These are phyloP conservation scores for Coemansia biformis DNA, from an alignment of 192 early-diverging fungal genomes.

Conservation along the genomic window DNA sequence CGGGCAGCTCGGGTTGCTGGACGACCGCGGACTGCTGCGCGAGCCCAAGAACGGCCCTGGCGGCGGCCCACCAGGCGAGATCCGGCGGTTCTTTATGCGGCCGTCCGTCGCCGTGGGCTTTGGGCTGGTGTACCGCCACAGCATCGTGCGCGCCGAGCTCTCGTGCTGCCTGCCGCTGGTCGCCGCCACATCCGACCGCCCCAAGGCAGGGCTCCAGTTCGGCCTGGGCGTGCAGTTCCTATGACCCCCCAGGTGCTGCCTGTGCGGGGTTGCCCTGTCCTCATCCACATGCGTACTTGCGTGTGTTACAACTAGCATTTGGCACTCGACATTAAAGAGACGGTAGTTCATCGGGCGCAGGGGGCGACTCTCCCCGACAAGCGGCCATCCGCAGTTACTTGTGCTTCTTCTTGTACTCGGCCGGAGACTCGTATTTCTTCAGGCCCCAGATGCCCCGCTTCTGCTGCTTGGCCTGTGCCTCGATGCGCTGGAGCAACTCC, in stretches of 20 bases:
- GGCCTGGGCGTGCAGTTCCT: conserved; percentile 80
- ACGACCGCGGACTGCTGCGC: conserved; percentile 17
- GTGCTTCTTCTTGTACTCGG: conserved; percentile 32
- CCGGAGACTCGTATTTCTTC: conserved; percentile 29
- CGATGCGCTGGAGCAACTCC: conserved; percentile 18
- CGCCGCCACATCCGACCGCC: conserved; percentile 56
- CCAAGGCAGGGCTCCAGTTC: conserved; percentile 77
- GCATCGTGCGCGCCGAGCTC: conserved; percentile 79
- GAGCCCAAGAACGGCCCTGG: conserved; percentile 6
- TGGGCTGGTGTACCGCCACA: conserved; percentile 82
- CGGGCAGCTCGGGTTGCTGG: conserved; percentile 62
- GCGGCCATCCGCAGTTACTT: too few species aligned
- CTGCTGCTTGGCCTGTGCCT: conserved; percentile 25
- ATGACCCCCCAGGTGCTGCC: too few species aligned
- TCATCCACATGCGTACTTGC: too few species aligned
- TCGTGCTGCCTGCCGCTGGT: conserved; percentile 83
- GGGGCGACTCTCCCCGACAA: too few species aligned
- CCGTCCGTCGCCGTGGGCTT: conserved; percentile 74
- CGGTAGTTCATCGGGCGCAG: too few species aligned
- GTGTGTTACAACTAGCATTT: too few species aligned
- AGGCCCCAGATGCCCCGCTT: conserved; percentile 42
- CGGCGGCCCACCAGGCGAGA: conserved; percentile 17
- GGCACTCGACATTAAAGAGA: too few species aligned
- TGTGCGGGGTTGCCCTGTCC: too few species aligned
- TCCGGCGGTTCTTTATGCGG: conserved; percentile 48